A percentile compares a stretch with the other conserved stretches of the same genome.
Evolutionary conservation across 495 filamentous ascomycete genomes (phyloP).

Genomic region (Penicillium arizonense): DNA sequence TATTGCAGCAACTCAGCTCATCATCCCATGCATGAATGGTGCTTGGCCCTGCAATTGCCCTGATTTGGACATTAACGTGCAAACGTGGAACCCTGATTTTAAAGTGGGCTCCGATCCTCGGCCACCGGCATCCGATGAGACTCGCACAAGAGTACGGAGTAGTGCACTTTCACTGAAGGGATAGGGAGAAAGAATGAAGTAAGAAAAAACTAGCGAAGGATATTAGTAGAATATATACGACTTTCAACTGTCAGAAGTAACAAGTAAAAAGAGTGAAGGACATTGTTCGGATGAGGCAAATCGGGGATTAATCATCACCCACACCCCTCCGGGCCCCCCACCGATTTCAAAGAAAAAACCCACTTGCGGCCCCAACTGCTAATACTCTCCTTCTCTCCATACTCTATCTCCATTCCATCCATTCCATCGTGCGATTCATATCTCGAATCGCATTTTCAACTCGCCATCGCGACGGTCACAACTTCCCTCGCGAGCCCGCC

Average conservation of each 20-base stretch:
- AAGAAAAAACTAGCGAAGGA: not conserved
- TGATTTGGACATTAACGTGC: not conserved
- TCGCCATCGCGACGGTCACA: not conserved
- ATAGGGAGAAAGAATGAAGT: not conserved
- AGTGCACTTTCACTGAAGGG: not conserved
- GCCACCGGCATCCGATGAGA: conserved; percentile 1
- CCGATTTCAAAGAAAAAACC: conserved; percentile 13
- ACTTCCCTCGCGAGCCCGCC: not conserved
- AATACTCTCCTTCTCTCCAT: conserved; percentile 5
- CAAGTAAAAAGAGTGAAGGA: not conserved
- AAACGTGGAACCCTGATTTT: conserved; percentile 10
- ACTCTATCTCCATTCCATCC: conserved; percentile 2
- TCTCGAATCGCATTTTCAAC: not conserved
- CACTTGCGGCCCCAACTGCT: conserved; percentile 10
- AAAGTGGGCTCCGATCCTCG: conserved; percentile 15
- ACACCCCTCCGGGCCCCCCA: conserved; percentile 10
- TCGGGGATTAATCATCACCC: conserved; percentile 24
- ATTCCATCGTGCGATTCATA: not conserved
- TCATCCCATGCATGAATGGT: not conserved
- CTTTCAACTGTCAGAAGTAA: not conserved
- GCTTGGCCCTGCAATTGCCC: not conserved
- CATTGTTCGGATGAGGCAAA: conserved; percentile 4
- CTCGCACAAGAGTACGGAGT: not conserved
- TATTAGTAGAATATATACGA: not conserved
- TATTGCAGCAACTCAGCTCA: not conserved